Conservation (phyloP, 352 stramenopile genomes). For the Phytophthora citrophthora region DNA sequence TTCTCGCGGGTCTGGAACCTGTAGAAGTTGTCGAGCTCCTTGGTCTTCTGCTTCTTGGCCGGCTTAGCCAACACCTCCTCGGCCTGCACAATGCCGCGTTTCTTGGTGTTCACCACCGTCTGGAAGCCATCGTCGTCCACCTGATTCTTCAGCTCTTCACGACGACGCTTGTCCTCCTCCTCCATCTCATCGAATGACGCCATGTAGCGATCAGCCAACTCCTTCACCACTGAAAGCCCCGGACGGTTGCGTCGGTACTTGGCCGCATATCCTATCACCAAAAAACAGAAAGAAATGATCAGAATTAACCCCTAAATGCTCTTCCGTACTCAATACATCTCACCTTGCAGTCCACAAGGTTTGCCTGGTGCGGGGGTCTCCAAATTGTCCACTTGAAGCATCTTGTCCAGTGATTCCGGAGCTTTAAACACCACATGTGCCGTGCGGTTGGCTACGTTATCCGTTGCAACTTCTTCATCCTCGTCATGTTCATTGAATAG, state of each 20-base stretch:
- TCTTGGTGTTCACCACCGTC: slow-evolving; percentile 85
- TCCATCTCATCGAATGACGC: slow-evolving; percentile 75
- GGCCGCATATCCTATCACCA: slow-evolving; percentile 46
- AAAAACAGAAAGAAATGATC: not conserved
- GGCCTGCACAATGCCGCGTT: slow-evolving; percentile 53
- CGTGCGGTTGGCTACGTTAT: slow-evolving; percentile 41
- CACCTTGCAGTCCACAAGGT: slow-evolving; percentile 45
- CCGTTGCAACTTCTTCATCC: slow-evolving; percentile 18
- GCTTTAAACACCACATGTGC: slow-evolving; percentile 84
- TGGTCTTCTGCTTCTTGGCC: slow-evolving; percentile 86
- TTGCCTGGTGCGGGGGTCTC: slow-evolving; percentile 36
- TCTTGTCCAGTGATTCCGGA: slow-evolving; percentile 56
- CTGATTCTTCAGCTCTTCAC: slow-evolving; percentile 79
- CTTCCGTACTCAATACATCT: not conserved
- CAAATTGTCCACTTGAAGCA: slow-evolving; percentile 52
- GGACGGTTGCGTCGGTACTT: slow-evolving; percentile 77
- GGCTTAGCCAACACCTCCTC: slow-evolving; percentile 62
- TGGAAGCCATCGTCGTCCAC: slow-evolving; percentile 87
- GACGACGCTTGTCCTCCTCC: slow-evolving; percentile 58
- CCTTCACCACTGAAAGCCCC: slow-evolving; percentile 67
- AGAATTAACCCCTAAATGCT: not conserved
- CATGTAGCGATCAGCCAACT: slow-evolving; percentile 80
- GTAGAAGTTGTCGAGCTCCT: slow-evolving; percentile 86
- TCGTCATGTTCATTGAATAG: slow-evolving; percentile 10
- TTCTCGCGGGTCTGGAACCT: slow-evolving; percentile 88